Evolutionary conservation across 2,329 filamentous ascomycete genomes (phyloP).

Genomic region (Chaetomium globosum): DNA sequence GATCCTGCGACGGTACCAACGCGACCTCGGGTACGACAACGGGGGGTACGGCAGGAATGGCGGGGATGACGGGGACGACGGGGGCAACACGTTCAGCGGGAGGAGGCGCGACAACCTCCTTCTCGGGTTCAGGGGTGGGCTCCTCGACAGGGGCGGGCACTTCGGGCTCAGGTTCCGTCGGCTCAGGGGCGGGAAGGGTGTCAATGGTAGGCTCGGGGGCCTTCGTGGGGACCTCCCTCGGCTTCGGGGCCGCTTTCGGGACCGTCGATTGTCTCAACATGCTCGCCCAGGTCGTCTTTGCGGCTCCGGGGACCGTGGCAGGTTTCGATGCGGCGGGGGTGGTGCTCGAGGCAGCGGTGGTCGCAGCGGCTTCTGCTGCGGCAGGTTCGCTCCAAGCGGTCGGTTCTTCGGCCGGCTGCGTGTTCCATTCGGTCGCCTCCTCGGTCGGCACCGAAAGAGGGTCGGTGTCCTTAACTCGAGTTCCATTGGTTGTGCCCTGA

Average conservation of each 20-base stretch:
- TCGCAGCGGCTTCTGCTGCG: conserved; percentile 44
- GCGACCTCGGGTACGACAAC: conserved; percentile 54
- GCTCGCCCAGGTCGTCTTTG: conserved; percentile 71
- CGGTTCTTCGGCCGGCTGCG: conserved; percentile 48
- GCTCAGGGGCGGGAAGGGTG: conserved; percentile 47
- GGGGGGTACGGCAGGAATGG: conserved; percentile 42
- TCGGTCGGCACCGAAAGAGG: conserved; percentile 68
- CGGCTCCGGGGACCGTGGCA: conserved; percentile 29
- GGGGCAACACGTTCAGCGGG: conserved; percentile 25
- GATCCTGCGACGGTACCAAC: conserved; percentile 72
- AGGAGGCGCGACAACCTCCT: conserved; percentile 37
- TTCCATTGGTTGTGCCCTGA: conserved; percentile 62
- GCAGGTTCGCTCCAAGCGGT: conserved; percentile 49
- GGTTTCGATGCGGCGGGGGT: conserved; percentile 43
- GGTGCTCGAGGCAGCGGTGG: conserved; percentile 38
- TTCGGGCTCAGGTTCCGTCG: conserved; percentile 46
- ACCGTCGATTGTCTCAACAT: conserved; percentile 66
- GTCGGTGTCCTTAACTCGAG: conserved; percentile 58
- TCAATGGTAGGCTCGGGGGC: conserved; percentile 51
- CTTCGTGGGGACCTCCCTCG: conserved; percentile 53
- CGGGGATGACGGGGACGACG: conserved; percentile 26
- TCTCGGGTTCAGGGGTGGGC: conserved; percentile 42
- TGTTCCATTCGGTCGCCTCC: conserved; percentile 67
- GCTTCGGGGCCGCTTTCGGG: conserved; percentile 61
- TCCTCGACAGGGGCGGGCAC: conserved; percentile 45